phyloP scores from a whole-genome alignment of 2,329 filamentous ascomycete genomes.

The Ophiostoma pallidulum region DNA sequence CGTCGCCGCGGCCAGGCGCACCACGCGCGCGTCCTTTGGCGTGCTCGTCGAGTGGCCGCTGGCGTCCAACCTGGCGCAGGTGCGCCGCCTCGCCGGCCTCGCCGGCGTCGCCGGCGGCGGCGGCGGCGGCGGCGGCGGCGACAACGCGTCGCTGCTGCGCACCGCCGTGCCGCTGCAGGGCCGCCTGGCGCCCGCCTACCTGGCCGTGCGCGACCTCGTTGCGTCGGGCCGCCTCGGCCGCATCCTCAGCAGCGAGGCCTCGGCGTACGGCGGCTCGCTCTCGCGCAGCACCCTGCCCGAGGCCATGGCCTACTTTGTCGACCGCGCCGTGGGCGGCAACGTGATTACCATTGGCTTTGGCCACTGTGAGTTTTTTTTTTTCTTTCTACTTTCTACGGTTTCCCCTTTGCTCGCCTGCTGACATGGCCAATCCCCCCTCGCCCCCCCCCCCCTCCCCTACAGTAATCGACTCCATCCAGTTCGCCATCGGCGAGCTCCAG shows the following conservation, averaged over 20 bases:
- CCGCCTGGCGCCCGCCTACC: conserved; percentile 32
- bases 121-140: conserved; percentile 20
- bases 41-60: conserved; percentile 50
- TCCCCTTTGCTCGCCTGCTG: too few species aligned
- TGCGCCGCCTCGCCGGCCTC: conserved; percentile 28
- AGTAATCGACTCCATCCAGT: conserved; percentile 38
- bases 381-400: neutral
- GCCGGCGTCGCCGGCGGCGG: neutral
- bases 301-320: conserved; percentile 38
- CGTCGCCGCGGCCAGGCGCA: conserved; percentile 32
- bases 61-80: conserved; percentile 32
- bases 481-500: conserved; percentile 36
- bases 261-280: conserved; percentile 28
- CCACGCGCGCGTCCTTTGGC: conserved; percentile 19
- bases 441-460: neutral
- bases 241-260: conserved; percentile 41
- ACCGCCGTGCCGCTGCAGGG: conserved; percentile 45
- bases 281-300: conserved; percentile 25
- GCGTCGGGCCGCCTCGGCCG: conserved; percentile 38
- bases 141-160: conserved; percentile 16
- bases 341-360: conserved; percentile 32
- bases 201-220: conserved; percentile 37
- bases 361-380: conserved; percentile 27
- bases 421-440: too few species aligned
- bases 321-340: conserved; percentile 38